Base-by-base conservation (phyloP, 1,284 basidiomycete genomes). In the Papiliotrema terrestris region DNA sequence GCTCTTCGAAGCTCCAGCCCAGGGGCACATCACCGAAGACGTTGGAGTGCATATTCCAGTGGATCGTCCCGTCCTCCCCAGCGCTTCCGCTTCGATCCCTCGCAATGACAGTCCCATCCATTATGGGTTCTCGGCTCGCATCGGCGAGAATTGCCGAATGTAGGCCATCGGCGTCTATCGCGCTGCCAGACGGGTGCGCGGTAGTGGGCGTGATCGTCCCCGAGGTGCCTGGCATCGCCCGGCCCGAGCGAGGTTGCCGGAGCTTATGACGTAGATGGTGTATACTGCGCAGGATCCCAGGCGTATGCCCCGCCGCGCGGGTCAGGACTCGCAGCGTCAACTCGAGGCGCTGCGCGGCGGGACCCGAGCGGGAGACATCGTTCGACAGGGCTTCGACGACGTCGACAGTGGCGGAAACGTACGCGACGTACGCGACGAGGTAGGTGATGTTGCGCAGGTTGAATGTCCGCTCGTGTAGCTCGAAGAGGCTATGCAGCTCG, bases 351-450 rank as follows among this genome's bases (percentile, higher is more conserved):
- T 15, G 17, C 14, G 25, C 45, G 2, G 47, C 53, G 14, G 48
- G 38, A 15, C 9, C 8, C 11, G 48, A 41, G 5, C 53, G 53
- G 37, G 29, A 6, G 13, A 20, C 22, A 29, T 55, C 41, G 17
- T 20, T 17, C 13, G 37, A 43, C 15, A 55, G 23, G 19, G 48
- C 48, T 29, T 55, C 53, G 41, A 29, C 43, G 9, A 50, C 48
- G 36, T 55, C 53, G 43, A 55, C 42, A 8, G 53, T 55, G 8
- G 53, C 46, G 5, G 53, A 38, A 2, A 55, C 53, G 32, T 55
- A 55, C 1, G 47, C 46, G 39, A 45, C 50, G 38, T 55, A 55
- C 15, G 53, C 46, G 41, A 55, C 29, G 42, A 55, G 53, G 20
- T 50, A 55, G 47, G 53, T 55, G 17, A 55, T 50, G 20, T 55